Evolutionary conservation across 768 basidiomycete genomes (phyloP).

Genomic region (Suillus alpinus): DNA sequence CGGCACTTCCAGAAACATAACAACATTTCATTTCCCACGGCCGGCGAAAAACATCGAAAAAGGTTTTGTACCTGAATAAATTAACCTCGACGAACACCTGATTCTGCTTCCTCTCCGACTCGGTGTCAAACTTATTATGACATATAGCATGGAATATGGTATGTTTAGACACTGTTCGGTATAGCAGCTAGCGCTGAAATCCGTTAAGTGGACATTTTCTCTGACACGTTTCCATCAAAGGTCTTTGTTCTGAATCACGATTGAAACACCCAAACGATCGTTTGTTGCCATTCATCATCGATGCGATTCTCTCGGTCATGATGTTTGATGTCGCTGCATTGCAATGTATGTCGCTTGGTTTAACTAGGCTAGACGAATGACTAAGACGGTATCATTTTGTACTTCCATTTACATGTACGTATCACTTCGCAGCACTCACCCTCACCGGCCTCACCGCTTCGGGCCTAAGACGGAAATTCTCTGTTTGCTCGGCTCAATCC

Average conservation of each 20-base stretch:
- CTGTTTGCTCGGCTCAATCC: conserved; percentile 23
- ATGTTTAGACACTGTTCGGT: not conserved
- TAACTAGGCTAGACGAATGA: conserved; percentile 17
- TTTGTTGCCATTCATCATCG: conserved; percentile 18
- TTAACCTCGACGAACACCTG: conserved; percentile 20
- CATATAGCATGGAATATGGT: not conserved
- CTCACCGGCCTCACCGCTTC: conserved; percentile 8
- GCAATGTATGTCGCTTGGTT: conserved; percentile 18
- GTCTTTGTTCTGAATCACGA: conserved; percentile 13
- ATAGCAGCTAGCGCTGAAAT: not conserved
- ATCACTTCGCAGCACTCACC: conserved; percentile 17
- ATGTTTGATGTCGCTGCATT: conserved; percentile 26
- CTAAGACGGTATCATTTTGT: conserved; percentile 19
- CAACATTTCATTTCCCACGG: conserved; percentile 34
- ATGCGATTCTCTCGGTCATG: conserved; percentile 26
- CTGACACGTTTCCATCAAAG: conserved; percentile 24
- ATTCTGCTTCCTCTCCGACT: conserved; percentile 19
- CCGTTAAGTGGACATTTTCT: no score
- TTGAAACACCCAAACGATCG: conserved; percentile 28
- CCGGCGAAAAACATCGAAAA: conserved; percentile 32
- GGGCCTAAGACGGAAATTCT: conserved; percentile 31
- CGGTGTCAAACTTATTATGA: conserved; percentile 16
- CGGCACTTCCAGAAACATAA: conserved; percentile 39
- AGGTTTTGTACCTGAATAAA: conserved; percentile 24
- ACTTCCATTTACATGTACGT: conserved; percentile 32